Percentiles rank a stretch among this genome's conserved stretches.
These are phyloP conservation scores for Fusarium kyushuense DNA, from an alignment of 2,329 filamentous ascomycete genomes.

Conservation along the genomic window DNA sequence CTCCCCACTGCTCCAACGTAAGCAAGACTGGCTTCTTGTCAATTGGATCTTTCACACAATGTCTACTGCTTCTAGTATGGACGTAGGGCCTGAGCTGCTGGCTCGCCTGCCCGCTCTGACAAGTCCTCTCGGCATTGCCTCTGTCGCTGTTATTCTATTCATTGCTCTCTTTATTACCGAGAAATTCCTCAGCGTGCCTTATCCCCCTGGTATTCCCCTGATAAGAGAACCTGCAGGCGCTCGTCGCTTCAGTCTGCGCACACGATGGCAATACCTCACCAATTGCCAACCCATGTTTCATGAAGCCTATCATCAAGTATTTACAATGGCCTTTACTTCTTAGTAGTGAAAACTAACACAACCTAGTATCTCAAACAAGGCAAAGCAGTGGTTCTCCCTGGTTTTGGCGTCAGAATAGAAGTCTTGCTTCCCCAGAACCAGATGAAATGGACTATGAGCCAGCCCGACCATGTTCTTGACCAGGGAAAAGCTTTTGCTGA, in stretches of 20 bases:
- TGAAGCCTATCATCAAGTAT: constrained; percentile 51
- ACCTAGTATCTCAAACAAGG: constrained; percentile 57
- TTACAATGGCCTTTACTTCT: background rate
- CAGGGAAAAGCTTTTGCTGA: constrained; percentile 54
- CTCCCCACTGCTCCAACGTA: background rate
- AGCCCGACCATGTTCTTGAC: constrained; percentile 55
- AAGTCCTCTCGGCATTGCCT: constrained; percentile 26
- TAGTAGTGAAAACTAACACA: background rate
- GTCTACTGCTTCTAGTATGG: background rate
- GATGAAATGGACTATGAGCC: constrained; percentile 56
- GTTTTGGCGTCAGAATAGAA: constrained; percentile 55
- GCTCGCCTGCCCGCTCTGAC: constrained; percentile 18
- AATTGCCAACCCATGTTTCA: constrained; percentile 49
- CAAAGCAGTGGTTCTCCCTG: constrained; percentile 57
- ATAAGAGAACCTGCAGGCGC: constrained; percentile 46
- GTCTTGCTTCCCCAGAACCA: constrained; percentile 57
- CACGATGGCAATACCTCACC: constrained; percentile 47
- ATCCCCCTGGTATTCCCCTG: constrained; percentile 45
- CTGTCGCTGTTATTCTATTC: background rate
- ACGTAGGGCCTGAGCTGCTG: constrained; percentile 16
- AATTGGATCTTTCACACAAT: background rate
- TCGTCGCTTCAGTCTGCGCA: constrained; percentile 49
- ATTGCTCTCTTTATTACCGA: constrained; percentile 37
- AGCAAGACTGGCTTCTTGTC: background rate
- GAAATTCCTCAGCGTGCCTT: constrained; percentile 37